Evolutionary conservation across 2,329 filamentous ascomycete species (phyloP).

Genomic region (Pestalotiopsis fici): DNA sequence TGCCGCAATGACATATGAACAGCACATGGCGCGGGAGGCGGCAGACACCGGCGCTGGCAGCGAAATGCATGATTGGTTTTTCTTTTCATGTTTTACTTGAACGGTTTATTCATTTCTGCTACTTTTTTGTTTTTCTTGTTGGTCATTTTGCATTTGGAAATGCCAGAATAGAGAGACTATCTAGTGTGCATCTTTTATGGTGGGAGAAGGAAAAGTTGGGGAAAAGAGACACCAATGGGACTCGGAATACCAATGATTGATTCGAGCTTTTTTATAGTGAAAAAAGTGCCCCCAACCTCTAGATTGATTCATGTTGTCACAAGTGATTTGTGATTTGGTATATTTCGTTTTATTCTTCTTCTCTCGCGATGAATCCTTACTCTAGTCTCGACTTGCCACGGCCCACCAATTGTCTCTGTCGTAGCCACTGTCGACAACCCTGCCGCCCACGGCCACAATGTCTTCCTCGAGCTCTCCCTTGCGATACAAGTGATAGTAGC

Average conservation of each 20-base stretch:
- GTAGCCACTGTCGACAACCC: slow-evolving; percentile 79
- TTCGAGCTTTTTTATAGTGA: no score
- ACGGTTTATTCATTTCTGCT: neutral
- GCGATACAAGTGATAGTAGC: slow-evolving; percentile 93
- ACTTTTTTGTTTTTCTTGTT: neutral
- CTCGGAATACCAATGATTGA: neutral
- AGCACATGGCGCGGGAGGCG: neutral
- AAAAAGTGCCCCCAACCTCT: no score
- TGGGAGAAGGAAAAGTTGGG: neutral
- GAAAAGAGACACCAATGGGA: neutral
- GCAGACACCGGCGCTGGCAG: neutral
- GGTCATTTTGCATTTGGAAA: neutral
- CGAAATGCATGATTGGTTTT: neutral
- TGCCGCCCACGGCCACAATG: slow-evolving; percentile 72
- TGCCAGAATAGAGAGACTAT: neutral
- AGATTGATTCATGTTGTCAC: no score
- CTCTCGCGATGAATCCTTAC: neutral
- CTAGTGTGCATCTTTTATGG: neutral
- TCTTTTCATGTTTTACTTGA: neutral
- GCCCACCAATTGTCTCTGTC: slow-evolving; percentile 99
- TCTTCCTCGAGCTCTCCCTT: slow-evolving; percentile 86
- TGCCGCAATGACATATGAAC: neutral
- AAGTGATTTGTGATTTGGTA: neutral
- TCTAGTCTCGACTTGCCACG: slow-evolving; percentile 50
- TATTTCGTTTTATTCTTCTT: neutral